phyloP scores from a whole-genome alignment of 345 rosid genomes.

The Stellera chamaejasme region DNA sequence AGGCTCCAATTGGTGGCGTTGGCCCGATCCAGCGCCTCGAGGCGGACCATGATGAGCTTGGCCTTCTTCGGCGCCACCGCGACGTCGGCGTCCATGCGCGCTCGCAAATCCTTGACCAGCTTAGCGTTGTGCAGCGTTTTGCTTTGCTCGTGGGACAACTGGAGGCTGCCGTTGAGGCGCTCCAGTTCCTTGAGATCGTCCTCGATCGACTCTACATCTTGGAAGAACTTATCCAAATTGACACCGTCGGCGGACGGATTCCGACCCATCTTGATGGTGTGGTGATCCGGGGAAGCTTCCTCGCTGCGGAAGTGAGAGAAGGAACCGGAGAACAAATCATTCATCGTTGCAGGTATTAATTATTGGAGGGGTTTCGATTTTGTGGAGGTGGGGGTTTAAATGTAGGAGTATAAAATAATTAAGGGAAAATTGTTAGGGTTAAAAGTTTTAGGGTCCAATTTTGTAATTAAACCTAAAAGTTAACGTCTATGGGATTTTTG shows the following conservation, averaged over 20 bases:
- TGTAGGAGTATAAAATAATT: too few relatives aligned
- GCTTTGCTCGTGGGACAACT: conserved; percentile 76
- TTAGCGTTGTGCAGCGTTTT: conserved; percentile 75
- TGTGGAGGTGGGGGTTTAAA: too few relatives aligned
- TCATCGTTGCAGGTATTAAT: conserved; percentile 28
- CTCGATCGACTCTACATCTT: conserved; percentile 72
- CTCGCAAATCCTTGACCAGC: conserved; percentile 65
- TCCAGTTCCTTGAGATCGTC: conserved; percentile 77
- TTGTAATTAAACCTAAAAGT: too few relatives aligned
- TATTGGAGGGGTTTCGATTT: too few relatives aligned
- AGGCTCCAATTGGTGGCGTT: conserved; percentile 71
- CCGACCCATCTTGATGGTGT: conserved; percentile 23
- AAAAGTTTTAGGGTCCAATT: too few relatives aligned
- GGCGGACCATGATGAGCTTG: conserved; percentile 60
- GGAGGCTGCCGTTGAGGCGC: conserved; percentile 45
- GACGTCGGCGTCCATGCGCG: conserved; percentile 83
- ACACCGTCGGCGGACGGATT: conserved; percentile 33
- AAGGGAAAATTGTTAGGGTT: too few relatives aligned
- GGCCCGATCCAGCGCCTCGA: conserved; percentile 86
- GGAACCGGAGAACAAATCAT: conserved; percentile 73
- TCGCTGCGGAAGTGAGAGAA: conserved; percentile 46
- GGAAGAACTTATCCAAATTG: conserved; percentile 78
- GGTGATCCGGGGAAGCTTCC: conserved; percentile 33
- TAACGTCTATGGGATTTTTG: too few relatives aligned
- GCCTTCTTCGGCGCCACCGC: conserved; percentile 70